Percentiles rank a stretch among this genome's conserved stretches.
These are phyloP conservation scores for Remersonia thermophila DNA, from an alignment of 2,329 filamentous ascomycete genomes.

Conservation along the genomic window DNA sequence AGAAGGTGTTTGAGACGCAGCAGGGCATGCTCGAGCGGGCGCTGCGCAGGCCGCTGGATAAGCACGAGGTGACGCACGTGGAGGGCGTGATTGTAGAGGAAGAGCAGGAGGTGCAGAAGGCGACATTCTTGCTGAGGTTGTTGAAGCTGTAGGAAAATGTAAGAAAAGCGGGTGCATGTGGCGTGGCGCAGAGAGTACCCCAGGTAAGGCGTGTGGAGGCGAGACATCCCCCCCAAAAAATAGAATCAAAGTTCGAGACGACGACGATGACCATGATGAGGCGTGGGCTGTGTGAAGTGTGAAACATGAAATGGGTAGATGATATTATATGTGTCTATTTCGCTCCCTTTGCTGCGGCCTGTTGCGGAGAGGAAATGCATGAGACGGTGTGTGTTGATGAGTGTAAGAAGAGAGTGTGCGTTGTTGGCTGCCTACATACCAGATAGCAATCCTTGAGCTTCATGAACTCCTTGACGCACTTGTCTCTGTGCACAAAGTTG, in stretches of 20 bases:
- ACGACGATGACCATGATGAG: too few species aligned
- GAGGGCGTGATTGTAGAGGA: slow-evolving; percentile 63
- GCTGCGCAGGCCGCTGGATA: slow-evolving; percentile 63
- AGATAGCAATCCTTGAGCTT: slow-evolving; percentile 77
- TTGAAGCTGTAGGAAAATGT: slow-evolving; percentile 48
- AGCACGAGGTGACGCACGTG: slow-evolving; percentile 47
- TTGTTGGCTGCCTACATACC: slow-evolving; percentile 48
- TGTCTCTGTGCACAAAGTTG: slow-evolving; percentile 79
- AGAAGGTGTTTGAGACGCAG: slow-evolving; percentile 57
- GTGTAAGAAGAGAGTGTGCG: not conserved
- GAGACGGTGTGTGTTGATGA: not conserved
- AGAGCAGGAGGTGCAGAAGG: slow-evolving; percentile 75
- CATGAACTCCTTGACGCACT: slow-evolving; percentile 77
- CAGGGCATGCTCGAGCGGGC: slow-evolving; percentile 60
- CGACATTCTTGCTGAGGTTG: slow-evolving; percentile 53
- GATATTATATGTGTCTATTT: slow-evolving; percentile 5
- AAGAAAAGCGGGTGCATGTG: not conserved
- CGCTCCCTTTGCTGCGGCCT: slow-evolving; percentile 16
- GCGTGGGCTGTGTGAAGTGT: too few species aligned
- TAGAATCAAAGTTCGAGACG: too few species aligned
- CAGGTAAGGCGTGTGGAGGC: not conserved
- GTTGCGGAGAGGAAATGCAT: not conserved
- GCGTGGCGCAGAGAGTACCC: too few species aligned
- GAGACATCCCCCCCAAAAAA: not conserved
- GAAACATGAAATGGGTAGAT: too few species aligned